Base-by-base conservation (phyloP, 2,329 filamentous ascomycete genomes). In the Trichoderma aggressivum region DNA sequence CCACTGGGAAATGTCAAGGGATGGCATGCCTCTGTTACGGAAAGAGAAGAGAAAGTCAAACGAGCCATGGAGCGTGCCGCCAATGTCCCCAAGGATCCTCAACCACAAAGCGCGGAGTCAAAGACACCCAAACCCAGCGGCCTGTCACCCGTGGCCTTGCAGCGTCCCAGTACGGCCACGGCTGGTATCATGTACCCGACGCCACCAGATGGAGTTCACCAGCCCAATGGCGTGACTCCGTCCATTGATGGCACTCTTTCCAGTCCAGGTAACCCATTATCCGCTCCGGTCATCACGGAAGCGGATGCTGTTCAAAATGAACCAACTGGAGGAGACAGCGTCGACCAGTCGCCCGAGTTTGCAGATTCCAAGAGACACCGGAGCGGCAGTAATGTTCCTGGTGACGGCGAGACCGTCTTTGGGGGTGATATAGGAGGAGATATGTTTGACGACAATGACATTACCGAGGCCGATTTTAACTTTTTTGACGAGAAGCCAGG, bases 401-500 rank as follows among this genome's bases (percentile, higher is more conserved):
- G 80, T 36, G 86, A 86, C 28, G 82, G 85, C 10, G 87, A 88
- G 34, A 85, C 91, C 75, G 82, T 93, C 6, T 92, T 93, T 76
- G 90, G 87, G 24, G 90, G 87, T n/a, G 91, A 92, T 69, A 84
- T 92, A 74, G 89, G 89, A 14, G 88, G 87, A 10, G 90, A 93
- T 74, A 87, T 91, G 74, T 93, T 93, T 80, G 89, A 86, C n/a
- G 88, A 90, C n/a, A 87, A 89, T 73, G 88, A 90, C 74, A 86
- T 95, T n/a, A 94, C 91, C 1, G 93, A 96, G 75, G 92, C 89
- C 7, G 93, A 96, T 77, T 95, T 95, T 78, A 93, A 88, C 78
- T 95, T 94, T 79, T 95, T 95, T 75, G 92, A 95, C 75, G 90
- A 91, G 72, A 81, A 86, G 30, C 84, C 86, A 3, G 83, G 79